Base-by-base conservation (phyloP, 73 alveolate genomes). In the Blepharisma japonicum region DNA sequence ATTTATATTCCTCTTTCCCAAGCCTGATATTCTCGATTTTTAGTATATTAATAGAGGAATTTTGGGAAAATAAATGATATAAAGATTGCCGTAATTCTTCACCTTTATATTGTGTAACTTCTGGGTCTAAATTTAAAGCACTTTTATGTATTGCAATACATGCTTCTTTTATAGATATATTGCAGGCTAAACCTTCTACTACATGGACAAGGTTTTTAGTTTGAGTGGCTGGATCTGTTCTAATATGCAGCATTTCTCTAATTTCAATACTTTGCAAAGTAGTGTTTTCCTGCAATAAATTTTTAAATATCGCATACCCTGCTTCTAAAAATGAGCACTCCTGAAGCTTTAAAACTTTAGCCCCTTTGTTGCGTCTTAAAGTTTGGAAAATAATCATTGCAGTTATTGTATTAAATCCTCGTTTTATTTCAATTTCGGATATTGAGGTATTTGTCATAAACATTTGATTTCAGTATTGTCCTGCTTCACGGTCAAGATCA, bases 321-420 rank as follows among this genome's bases (percentile, higher is more conserved):
- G 50, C 74, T 61, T 61, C 74, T 61, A 11, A 14, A 61, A 61
- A 61, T 18, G 74, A 14, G 5, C 74, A 61, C 23, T 61, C 74
- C 0, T 61, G 74, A 14, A 61, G 14, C 47, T 61, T 61, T 18
- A 61, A 25, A 14, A 25, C 14, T 14, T n/a, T 20, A 61, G 5
- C 23, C 39, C 18, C 14, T 25, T 39, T 14, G 4, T 61, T 61
- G 14, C 47, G 38, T 25, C 46, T n/a, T 9, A 61, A 25, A 25
- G 47, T 25, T n/a, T n/a, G 18, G 23, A 61, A 61, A n/a, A 61
- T 25, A 14, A 39, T 61, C 74, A 61, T 61, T 25, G 74, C 74
- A 18, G 74, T 25, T n/a, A 14, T 18, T 0, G 74, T 61, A 39
- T 61, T n/a, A 4, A 61, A 61, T n/a, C 74, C 74, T 20, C 47